Evolutionary conservation across 306 rosid genomes (phyloP).

Genomic region (Psophocarpus tetragonolobus): DNA sequence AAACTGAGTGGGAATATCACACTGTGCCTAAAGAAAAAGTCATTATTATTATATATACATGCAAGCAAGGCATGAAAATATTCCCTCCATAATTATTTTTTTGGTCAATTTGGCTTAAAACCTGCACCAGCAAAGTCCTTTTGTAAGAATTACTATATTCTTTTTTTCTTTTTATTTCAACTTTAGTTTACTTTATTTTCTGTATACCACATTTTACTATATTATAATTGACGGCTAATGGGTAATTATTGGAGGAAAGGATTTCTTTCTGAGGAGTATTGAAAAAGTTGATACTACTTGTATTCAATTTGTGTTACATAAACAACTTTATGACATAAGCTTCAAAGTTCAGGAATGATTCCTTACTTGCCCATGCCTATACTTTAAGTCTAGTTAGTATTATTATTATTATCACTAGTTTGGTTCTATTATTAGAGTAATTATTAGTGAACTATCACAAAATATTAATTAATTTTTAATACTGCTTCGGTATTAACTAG

Average conservation of each 20-base stretch:
- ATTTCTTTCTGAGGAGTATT: background rate
- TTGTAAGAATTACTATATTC: conserved; percentile 15
- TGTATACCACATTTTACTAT: background rate
- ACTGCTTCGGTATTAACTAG: no score
- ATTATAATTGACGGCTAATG: conserved; percentile 14
- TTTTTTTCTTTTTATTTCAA: background rate
- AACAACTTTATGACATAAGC: background rate
- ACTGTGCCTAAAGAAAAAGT: conserved; percentile 7
- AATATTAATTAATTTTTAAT: no score
- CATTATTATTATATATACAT: background rate
- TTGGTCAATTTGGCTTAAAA: background rate
- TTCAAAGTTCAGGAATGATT: conserved; percentile 6
- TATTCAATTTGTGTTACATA: conserved; percentile 15
- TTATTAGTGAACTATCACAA: no score
- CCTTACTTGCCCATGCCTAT: conserved; percentile 21
- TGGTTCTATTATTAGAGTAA: no score
- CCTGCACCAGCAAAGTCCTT: background rate
- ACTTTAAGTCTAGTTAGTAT: background rate
- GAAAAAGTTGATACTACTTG: conserved; percentile 28
- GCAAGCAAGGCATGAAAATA: conserved; percentile 36
- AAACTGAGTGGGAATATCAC: background rate
- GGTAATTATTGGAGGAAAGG: background rate
- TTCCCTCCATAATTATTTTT: background rate
- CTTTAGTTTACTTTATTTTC: conserved; percentile 10
- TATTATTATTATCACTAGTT: background rate